Evolutionary conservation across 2,329 filamentous ascomycete species (phyloP), one percentile per base, ranked within the genome.

Genomic region (Nannizzia gypsea): DNA sequence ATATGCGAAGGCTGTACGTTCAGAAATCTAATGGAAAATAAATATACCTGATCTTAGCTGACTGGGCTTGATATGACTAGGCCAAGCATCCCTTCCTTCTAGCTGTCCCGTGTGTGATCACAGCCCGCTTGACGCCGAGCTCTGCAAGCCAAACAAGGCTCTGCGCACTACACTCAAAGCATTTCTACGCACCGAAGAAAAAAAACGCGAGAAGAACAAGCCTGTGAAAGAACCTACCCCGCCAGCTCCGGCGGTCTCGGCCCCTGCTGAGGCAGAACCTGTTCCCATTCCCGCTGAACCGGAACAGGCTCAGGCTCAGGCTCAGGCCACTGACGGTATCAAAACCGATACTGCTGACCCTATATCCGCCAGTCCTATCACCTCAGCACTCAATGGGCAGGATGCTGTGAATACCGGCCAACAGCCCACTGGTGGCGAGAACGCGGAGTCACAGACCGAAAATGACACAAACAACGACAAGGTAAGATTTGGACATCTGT

Each of bases 41-140:
- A 20, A 40, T 26, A 40, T 13, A 11, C 36, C 28, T 56, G 58
- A 15, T 26, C 20, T 61, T 63, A 64, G 61, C 66, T 61, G 63
- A 58, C 38, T 56, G 26, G 9, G 36, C 34, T 31, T 9, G 20
- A 52, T 28, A 52, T 52, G 48, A 55, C 20, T 65, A 92, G 85
- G 90, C 72, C 90, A 95, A 73, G 79, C 83, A 6, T 85, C 84
- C 26, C 79, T 95, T 8, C 84, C 87, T 11, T 82, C 86, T 9
- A 87, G 87, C 50, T 99, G 93, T 68, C 92, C 93, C 1, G 88
- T 96, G 61, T 99, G 93, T 81, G 88, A 91, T 64, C 93, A 99
- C 71, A 87, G 85, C 22, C 93, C 93, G 0, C 82, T 99, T 61
- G 89, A 90, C 28, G 83, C 87, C 54, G 88, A 89, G 62, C 87